Base-by-base conservation (phyloP, 2,329 filamentous ascomycete genomes). In the Lasiodiplodia sp. region DNA sequence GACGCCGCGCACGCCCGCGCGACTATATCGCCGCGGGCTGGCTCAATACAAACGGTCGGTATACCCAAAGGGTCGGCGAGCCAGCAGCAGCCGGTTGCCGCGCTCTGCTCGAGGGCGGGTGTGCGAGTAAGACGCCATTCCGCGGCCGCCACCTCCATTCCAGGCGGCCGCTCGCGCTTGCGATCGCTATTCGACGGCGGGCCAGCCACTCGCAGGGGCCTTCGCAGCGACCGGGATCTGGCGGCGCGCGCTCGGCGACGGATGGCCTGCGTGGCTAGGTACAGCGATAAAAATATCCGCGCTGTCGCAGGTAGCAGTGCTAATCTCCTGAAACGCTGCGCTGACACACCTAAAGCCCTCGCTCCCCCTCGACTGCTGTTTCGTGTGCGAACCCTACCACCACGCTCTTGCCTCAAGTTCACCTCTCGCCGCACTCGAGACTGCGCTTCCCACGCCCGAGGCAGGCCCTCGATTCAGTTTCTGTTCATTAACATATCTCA, bases 261-360 rank as follows among this genome's bases (percentile, higher is more conserved):
- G 60, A 51, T 23, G 60, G 60, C 60, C 60, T 64, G 60, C 60
- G 60, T 64, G 60, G 60, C 60, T 64, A 64, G 60, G 60, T 64
- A 64, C 60, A 64, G 31, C 60, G 60, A 64, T 64, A 64, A 64
- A 64, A 64, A 64, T 64, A 64, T 52, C 60, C 60, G 60, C 40
- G 44, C 60, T 64, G 60, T 64, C 60, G 47, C 60, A 64, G 60
- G 44, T 38, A 64, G 60, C 60, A 14, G 60, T 64, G 66, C 66
- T 68, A 68, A 68, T 68, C 66, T 68, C 66, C 66, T 68, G 66
- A 68, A 68, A 68, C 66, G 57, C 66, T 25, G 66, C 66, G 66
- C 66, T 62, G 47, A 68, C 66, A 68, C 60, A 62, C 58, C 67
- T 68, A 68, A 68, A 68, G 67, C 67, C 67, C 56, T 62, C 60